Evolutionary conservation across 306 rosid species (phyloP).

Genomic region (Canavalia gladiata): DNA sequence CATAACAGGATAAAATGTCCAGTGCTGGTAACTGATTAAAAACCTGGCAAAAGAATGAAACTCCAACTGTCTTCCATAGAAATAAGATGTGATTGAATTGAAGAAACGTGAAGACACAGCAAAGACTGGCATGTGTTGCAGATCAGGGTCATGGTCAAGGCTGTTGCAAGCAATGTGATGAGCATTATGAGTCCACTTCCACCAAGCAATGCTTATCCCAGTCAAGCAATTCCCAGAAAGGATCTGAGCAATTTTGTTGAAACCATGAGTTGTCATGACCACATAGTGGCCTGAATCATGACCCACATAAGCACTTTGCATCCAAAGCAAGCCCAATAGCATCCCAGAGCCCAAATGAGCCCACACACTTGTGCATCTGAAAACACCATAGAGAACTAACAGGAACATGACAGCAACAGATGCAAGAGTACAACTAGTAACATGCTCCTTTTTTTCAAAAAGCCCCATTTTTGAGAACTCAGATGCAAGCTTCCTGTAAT

Average conservation of each 20-base stretch:
- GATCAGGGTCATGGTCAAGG: conserved; percentile 85
- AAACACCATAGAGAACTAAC: conserved; percentile 57
- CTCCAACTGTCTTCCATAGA: conserved; percentile 66
- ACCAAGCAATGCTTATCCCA: conserved; percentile 90
- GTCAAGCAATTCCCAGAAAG: conserved; percentile 75
- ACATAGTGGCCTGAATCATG: conserved; percentile 82
- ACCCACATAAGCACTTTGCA: conserved; percentile 74
- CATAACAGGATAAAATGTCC: conserved; percentile 71
- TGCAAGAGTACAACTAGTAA: conserved; percentile 15
- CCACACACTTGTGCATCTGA: conserved; percentile 52
- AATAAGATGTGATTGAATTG: conserved; percentile 61
- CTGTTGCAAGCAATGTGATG: conserved; percentile 83
- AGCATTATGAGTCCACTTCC: conserved; percentile 92
- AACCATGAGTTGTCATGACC: conserved; percentile 56
- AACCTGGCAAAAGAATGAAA: conserved; percentile 71
- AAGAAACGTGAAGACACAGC: conserved; percentile 71
- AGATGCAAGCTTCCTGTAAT: conserved; percentile 59
- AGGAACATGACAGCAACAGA: conserved; percentile 49
- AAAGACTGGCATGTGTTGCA: conserved; percentile 79
- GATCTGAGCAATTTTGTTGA: conserved; percentile 59
- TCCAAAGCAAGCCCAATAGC: conserved; percentile 74
- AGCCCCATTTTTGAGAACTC: conserved; percentile 63
- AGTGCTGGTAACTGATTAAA: conserved; percentile 74
- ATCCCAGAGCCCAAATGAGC: conserved; percentile 69
- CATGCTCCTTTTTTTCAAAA: conserved; percentile 60